Evolutionary conservation across 2,329 filamentous ascomycete species (phyloP).

Genomic region (Fonsecaea multimorphosa): DNA sequence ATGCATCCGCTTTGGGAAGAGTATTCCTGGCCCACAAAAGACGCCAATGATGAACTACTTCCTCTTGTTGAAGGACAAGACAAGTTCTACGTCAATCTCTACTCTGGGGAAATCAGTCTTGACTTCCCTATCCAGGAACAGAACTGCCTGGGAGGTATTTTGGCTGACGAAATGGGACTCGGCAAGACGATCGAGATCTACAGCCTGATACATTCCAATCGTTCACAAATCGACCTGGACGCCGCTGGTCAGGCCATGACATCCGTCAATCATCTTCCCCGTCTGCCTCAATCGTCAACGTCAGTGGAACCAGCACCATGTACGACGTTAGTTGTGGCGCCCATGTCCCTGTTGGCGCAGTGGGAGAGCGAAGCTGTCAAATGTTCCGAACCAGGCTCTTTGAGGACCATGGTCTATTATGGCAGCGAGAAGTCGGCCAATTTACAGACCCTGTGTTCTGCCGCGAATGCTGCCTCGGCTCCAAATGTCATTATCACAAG

Average conservation of each 20-base stretch:
- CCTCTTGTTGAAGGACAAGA: slow-evolving; percentile 68
- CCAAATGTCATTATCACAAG: slow-evolving; percentile 94
- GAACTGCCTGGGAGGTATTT: slow-evolving; percentile 87
- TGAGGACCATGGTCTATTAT: slow-evolving; percentile 90
- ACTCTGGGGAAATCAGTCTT: slow-evolving; percentile 89
- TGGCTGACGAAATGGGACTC: slow-evolving; percentile 96
- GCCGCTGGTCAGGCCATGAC: slow-evolving; percentile 44
- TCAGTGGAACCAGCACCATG: slow-evolving; percentile 74
- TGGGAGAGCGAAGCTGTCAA: slow-evolving; percentile 96
- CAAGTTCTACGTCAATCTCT: slow-evolving; percentile 94
- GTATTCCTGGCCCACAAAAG: slow-evolving; percentile 85
- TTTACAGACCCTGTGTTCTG: slow-evolving; percentile 77
- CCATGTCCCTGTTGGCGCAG: slow-evolving; percentile 94
- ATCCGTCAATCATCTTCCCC: slow-evolving; percentile 67
- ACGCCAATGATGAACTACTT: slow-evolving; percentile 81
- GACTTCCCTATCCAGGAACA: slow-evolving; percentile 94
- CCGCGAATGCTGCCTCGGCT: slow-evolving; percentile 73
- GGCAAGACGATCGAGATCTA: slow-evolving; percentile 99
- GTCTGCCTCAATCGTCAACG: slow-evolving; percentile 63
- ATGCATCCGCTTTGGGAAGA: slow-evolving; percentile 99
- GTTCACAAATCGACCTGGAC: slow-evolving; percentile 58
- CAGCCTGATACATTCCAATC: slow-evolving; percentile 85
- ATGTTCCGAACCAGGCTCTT: slow-evolving; percentile 79
- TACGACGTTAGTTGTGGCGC: slow-evolving; percentile 93
- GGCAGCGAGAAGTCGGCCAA: slow-evolving; percentile 82